These are phyloP conservation scores for Irpex sp. DNA, from an alignment of 1,284 basidiomycete genomes.

Conservation along the genomic window DNA sequence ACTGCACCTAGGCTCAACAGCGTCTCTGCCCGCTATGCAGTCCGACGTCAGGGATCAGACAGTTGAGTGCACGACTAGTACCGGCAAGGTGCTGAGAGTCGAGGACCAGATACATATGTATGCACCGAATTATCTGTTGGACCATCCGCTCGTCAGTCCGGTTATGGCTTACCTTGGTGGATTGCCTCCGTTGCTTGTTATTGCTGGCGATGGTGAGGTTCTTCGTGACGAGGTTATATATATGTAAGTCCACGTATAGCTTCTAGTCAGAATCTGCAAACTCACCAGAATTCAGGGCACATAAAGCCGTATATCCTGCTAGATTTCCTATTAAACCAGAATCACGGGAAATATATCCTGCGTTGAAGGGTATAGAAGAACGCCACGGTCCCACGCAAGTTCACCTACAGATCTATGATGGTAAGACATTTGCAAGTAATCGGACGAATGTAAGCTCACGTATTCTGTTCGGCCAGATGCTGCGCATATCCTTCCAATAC, in stretches of 20 bases:
- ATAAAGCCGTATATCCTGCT: conserved; percentile 87
- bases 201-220: conserved; percentile 90
- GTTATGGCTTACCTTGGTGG: conserved; percentile 86
- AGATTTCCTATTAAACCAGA: conserved; percentile 67
- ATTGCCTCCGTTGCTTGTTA: conserved; percentile 82
- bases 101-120: conserved; percentile 86
- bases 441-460: background rate
- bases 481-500: conserved; percentile 72
- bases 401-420: conserved; percentile 87
- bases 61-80: conserved; percentile 37
- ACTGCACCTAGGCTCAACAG: conserved; percentile 41
- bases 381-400: conserved; percentile 76
- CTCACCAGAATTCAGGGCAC: conserved; percentile 57
- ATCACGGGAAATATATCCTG: conserved; percentile 60
- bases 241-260: conserved; percentile 46
- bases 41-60: conserved; percentile 32
- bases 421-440: conserved; percentile 30
- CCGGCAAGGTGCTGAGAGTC: conserved; percentile 53
- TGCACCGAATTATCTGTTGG: conserved; percentile 79
- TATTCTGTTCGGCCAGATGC: conserved; percentile 43
- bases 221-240: conserved; percentile 92
- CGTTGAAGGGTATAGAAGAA: conserved; percentile 61
- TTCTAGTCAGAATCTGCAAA: background rate
- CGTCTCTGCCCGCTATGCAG: conserved; percentile 36
- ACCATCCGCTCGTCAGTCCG: conserved; percentile 86